phyloP scores from a whole-genome alignment of 108 stramenopile genomes.

The Pseudonitzschia delicatissima region DNA sequence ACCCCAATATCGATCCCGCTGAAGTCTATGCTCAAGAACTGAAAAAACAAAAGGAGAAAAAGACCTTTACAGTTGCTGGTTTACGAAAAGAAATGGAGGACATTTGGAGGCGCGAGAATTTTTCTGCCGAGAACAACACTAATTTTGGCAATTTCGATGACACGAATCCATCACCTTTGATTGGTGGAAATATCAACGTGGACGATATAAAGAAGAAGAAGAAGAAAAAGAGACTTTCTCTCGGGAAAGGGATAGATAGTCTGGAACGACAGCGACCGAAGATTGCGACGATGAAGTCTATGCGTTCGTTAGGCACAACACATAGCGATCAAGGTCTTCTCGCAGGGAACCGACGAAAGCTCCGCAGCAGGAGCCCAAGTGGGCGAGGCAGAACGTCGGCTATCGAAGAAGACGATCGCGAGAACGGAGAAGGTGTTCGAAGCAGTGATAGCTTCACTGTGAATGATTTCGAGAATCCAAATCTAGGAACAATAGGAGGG shows the following conservation, averaged over 20 bases:
- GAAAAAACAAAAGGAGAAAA: conserved; percentile 25
- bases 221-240: too few relatives aligned
- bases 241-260: background rate
- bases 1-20: conserved; percentile 27
- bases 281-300: too few relatives aligned
- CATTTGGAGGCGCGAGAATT: background rate
- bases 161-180: background rate
- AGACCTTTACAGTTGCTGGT: conserved; percentile 20
- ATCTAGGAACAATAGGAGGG: too few relatives aligned
- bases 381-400: background rate
- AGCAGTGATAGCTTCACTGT: conserved; percentile 6
- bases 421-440: conserved; percentile 25
- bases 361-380: too few relatives aligned
- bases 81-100: conserved; percentile 39
- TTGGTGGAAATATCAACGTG: too few relatives aligned
- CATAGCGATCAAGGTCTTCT: background rate
- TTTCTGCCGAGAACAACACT: background rate
- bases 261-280: too few relatives aligned
- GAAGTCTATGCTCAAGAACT: conserved; percentile 32
- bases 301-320: background rate
- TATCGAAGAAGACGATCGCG: conserved; percentile 26
- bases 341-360: background rate
- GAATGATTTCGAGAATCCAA: too few relatives aligned
- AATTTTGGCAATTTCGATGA: background rate
- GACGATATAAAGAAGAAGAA: too few relatives aligned